Conservation (phyloP, 2,329 filamentous ascomycete genomes). For the Alternaria metachromatica region DNA sequence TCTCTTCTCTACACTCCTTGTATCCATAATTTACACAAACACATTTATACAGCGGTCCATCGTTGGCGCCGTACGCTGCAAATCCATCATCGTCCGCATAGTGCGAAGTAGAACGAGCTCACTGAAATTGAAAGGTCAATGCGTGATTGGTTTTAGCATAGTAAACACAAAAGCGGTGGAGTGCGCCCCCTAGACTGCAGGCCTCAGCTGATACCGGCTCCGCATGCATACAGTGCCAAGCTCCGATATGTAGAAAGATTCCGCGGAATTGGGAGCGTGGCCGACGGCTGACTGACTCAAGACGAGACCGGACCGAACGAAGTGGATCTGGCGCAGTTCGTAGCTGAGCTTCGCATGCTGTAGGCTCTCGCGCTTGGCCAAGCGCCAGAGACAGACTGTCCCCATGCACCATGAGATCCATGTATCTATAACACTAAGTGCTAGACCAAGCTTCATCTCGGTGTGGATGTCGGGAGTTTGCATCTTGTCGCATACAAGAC, state of each 20-base stretch:
- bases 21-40: conserved; percentile 16
- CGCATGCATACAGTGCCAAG: conserved; percentile 15
- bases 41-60: neutral
- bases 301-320: conserved; percentile 13
- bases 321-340: conserved; percentile 10
- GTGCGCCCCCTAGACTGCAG: neutral
- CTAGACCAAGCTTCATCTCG: conserved; percentile 2
- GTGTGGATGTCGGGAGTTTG: conserved; percentile 22
- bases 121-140: neutral
- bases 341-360: neutral
- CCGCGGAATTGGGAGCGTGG: conserved; percentile 11
- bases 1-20: conserved; percentile 29
- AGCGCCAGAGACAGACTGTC: neutral
- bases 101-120: neutral
- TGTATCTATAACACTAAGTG: neutral
- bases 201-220: conserved; percentile 7
- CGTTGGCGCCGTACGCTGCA: neutral
- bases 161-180: neutral
- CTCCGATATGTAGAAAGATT: conserved; percentile 1
- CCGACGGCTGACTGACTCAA: conserved; percentile 13
- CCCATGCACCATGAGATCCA: neutral
- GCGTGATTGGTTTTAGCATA: neutral
- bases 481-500: conserved; percentile 1
- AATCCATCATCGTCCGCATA: neutral
- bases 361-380: neutral